phyloP scores from a whole-genome alignment of 495 filamentous ascomycete species.

The Aspergillus olivimuriae region DNA sequence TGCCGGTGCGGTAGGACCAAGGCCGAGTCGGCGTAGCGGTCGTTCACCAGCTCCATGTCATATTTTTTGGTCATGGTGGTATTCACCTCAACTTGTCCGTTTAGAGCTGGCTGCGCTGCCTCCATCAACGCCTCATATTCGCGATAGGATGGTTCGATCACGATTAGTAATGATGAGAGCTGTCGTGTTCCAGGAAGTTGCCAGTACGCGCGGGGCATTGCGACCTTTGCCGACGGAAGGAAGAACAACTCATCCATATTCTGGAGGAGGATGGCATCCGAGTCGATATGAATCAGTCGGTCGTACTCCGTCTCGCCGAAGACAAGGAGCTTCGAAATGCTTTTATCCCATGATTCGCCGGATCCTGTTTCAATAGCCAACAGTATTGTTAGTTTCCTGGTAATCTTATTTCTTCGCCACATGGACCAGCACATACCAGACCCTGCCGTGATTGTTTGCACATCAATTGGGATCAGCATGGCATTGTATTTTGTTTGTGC shows the following conservation, averaged over 20 bases:
- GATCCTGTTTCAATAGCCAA: constrained; percentile 13
- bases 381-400: background rate
- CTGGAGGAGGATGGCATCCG: constrained; percentile 57
- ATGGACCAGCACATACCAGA: constrained; percentile 26
- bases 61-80: constrained; percentile 31
- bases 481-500: constrained; percentile 58
- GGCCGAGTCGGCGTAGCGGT: constrained; percentile 58
- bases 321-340: constrained; percentile 62
- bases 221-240: constrained; percentile 51
- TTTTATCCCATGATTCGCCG: constrained; percentile 50
- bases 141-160: constrained; percentile 54
- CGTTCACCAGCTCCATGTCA: constrained; percentile 72
- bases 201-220: constrained; percentile 72
- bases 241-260: constrained; percentile 71
- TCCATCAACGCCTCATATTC: constrained; percentile 50
- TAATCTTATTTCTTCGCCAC: background rate
- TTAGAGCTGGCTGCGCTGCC: constrained; percentile 18
- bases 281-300: constrained; percentile 64
- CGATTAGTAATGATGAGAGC: constrained; percentile 57
- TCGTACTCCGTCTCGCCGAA: constrained; percentile 65
- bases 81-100: constrained; percentile 26
- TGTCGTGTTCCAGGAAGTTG: constrained; percentile 44
- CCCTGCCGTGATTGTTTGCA: constrained; percentile 43
- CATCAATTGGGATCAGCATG: constrained; percentile 50
- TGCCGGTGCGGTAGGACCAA: constrained; percentile 69